Conservation (phyloP, 805 yeast genomes). For the Saccharomyces cerevisiae region DNA sequence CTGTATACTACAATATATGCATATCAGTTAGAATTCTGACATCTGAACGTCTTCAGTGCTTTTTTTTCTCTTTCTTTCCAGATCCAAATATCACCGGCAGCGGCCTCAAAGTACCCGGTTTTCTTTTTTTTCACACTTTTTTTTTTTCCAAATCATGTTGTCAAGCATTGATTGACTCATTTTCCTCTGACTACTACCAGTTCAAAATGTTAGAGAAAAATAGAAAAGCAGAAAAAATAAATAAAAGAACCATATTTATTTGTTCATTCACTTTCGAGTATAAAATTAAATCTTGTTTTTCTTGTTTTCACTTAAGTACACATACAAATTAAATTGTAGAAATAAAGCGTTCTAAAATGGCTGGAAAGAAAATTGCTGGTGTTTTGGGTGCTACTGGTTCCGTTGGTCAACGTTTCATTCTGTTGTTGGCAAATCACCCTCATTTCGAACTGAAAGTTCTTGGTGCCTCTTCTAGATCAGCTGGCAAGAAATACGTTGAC, state of each 20-base stretch:
- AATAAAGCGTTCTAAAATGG: conserved; percentile 14
- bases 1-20: not conserved
- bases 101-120: not conserved
- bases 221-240: not conserved
- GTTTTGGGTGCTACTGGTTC: conserved; percentile 97
- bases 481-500: conserved; percentile 77
- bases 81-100: not conserved
- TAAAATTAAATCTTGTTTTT: not conserved
- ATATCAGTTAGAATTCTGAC: not conserved
- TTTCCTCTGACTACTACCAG: not conserved
- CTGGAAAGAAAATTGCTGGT: conserved; percentile 47
- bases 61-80: not conserved
- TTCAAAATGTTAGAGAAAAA: not conserved
- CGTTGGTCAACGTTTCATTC: conserved; percentile 92
- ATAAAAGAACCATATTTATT: not conserved
- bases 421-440: conserved; percentile 79
- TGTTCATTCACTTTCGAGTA: not conserved
- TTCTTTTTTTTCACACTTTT: not conserved
- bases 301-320: not conserved
- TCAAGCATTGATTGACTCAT: not conserved
- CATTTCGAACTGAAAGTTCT: conserved; percentile 75
- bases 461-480: conserved; percentile 91
- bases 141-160: not conserved
- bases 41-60: not conserved
- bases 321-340: not conserved